Percentiles rank a stretch among this genome's conserved stretches.
Conservation (phyloP, 441 rosid species). For the Populus hybrid region DNA sequence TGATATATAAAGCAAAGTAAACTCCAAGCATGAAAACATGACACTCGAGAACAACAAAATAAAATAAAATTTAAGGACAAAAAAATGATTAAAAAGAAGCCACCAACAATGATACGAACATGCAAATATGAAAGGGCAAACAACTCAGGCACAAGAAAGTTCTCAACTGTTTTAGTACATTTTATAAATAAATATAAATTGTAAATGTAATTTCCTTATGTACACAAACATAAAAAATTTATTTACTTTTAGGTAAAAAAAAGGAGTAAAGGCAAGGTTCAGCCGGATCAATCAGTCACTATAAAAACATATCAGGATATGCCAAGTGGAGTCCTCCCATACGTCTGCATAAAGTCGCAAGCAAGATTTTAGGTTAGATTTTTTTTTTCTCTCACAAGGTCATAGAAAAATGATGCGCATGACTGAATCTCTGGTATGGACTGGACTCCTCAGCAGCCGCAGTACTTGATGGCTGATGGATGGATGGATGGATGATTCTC, state of each 20-base stretch:
- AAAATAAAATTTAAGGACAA: too few species aligned
- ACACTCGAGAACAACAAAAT: neutral
- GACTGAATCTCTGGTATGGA: neutral
- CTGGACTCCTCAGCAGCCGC: neutral
- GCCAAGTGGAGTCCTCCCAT: neutral
- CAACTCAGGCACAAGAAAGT: neutral
- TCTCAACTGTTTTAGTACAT: neutral
- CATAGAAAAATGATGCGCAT: constrained; percentile 6
- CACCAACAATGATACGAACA: neutral
- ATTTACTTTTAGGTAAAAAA: neutral
- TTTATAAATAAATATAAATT: too few species aligned
- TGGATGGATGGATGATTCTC: neutral
- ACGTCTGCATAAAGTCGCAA: neutral
- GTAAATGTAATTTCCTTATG: neutral
- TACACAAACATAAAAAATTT: neutral
- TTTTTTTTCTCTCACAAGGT: neutral
- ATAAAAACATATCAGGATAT: neutral
- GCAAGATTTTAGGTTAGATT: neutral
- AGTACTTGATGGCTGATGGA: neutral
- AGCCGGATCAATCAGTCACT: neutral
- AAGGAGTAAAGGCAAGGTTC: neutral
- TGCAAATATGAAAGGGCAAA: neutral
- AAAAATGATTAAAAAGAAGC: neutral
- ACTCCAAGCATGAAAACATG: neutral
- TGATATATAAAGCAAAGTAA: neutral